phyloP scores from a whole-genome alignment of 495 filamentous ascomycete species.

The Thozetella sp. region DNA sequence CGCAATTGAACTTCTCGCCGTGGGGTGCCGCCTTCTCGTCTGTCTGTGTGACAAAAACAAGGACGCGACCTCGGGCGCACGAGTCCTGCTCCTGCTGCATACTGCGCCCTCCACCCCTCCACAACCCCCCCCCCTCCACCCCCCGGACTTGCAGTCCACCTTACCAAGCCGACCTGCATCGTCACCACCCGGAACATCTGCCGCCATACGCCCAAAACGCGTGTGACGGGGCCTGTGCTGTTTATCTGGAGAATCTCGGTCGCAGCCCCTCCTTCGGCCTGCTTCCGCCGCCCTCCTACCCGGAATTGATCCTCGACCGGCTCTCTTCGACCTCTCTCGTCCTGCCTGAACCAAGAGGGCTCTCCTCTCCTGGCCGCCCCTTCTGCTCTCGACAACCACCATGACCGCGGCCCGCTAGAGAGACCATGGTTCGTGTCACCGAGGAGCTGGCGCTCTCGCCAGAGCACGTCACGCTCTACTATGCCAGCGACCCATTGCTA shows the following conservation, averaged over 20 bases:
- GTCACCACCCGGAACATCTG: not conserved
- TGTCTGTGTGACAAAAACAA: not conserved
- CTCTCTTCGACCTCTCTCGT: not conserved
- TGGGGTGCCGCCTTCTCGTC: no score
- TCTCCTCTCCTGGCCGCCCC: not conserved
- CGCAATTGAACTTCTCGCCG: no score
- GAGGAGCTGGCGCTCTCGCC: constrained; percentile 69
- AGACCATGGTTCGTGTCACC: constrained; percentile 68
- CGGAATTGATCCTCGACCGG: no score
- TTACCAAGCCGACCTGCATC: not conserved
- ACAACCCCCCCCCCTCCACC: not conserved
- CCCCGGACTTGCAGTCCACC: not conserved
- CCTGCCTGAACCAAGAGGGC: not conserved
- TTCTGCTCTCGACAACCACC: constrained; percentile 4
- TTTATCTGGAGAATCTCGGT: not conserved
- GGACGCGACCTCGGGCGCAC: not conserved
- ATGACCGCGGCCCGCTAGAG: constrained; percentile 42
- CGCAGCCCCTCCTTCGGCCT: not conserved
- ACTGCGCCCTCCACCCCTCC: no score
- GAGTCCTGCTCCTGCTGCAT: not conserved
- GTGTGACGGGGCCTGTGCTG: not conserved
- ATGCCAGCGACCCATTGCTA: constrained; percentile 76
- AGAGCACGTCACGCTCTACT: constrained; percentile 78
- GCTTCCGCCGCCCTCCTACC: not conserved
- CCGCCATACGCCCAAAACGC: not conserved